phyloP scores from a whole-genome alignment of 164 flowering plant genomes.

The Stephania cephalantha region DNA sequence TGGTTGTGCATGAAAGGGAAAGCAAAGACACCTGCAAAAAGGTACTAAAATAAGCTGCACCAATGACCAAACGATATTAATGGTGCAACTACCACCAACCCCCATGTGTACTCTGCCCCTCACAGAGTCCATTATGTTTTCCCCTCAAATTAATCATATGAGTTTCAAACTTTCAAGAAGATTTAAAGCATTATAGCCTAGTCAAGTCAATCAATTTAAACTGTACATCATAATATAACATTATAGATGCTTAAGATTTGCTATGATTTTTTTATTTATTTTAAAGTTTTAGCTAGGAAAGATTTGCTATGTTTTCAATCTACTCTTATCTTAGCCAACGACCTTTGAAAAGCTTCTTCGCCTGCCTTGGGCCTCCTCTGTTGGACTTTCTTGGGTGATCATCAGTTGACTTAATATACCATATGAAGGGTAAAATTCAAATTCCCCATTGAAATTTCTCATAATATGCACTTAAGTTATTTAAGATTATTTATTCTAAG shows the following conservation, averaged over 20 bases:
- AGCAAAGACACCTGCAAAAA: neutral
- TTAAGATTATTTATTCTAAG: no score
- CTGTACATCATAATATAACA: neutral
- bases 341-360: no score
- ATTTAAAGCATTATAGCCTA: neutral
- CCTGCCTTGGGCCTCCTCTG: no score
- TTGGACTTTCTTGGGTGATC: no score
- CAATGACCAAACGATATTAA: slow-evolving; percentile 1
- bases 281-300: neutral
- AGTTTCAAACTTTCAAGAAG: neutral
- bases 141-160: neutral
- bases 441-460: no score
- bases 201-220: neutral
- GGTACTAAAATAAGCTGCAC: neutral
- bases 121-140: neutral
- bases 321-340: no score
- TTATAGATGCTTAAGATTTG: neutral
- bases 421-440: no score
- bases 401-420: no score
- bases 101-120: neutral
- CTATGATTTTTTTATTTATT: neutral
- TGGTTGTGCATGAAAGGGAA: neutral
- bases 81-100: neutral
- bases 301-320: no score
- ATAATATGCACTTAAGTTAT: no score